Evolutionary conservation across 257 asterid genomes (phyloP).

Genomic region (Gentiana dahurica): DNA sequence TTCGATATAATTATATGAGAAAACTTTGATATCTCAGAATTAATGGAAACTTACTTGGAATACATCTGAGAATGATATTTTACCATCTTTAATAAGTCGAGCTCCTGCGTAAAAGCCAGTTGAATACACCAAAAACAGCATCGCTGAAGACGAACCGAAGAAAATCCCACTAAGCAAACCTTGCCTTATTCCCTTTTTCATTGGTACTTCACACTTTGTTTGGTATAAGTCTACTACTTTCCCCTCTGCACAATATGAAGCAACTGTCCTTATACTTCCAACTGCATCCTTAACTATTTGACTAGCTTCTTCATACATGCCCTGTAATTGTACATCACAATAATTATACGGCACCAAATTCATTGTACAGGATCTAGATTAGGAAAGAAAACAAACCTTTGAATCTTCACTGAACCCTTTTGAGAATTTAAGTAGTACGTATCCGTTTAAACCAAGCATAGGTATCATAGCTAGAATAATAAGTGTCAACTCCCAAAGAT

Average conservation of each 20-base stretch:
- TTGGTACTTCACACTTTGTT: slow-evolving; percentile 67
- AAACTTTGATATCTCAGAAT: neutral
- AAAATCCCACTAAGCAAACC: slow-evolving; percentile 72
- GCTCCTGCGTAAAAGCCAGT: slow-evolving; percentile 91
- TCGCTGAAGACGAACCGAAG: slow-evolving; percentile 51
- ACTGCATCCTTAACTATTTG: slow-evolving; percentile 71
- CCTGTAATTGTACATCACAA: slow-evolving; percentile 24
- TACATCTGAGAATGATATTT: slow-evolving; percentile 57
- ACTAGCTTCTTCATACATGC: slow-evolving; percentile 82
- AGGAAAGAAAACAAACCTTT: slow-evolving; percentile 29
- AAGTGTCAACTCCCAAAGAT: slow-evolving; percentile 71
- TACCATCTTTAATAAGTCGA: slow-evolving; percentile 55
- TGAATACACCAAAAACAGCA: slow-evolving; percentile 65
- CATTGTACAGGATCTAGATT: too few relatives aligned
- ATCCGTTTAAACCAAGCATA: slow-evolving; percentile 55
- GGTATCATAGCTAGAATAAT: slow-evolving; percentile 62
- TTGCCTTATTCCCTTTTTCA: slow-evolving; percentile 51
- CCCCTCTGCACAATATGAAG: slow-evolving; percentile 86
- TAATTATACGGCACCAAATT: neutral
- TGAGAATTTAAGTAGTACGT: slow-evolving; percentile 49
- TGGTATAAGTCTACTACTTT: slow-evolving; percentile 64
- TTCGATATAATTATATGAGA: neutral
- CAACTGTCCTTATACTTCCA: slow-evolving; percentile 36
- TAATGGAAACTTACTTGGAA: slow-evolving; percentile 52
- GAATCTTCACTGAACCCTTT: slow-evolving; percentile 78